Evolutionary conservation across 495 filamentous ascomycete species (phyloP), one percentile per base, ranked within the genome.

Genomic region (Tuber calosporum): DNA sequence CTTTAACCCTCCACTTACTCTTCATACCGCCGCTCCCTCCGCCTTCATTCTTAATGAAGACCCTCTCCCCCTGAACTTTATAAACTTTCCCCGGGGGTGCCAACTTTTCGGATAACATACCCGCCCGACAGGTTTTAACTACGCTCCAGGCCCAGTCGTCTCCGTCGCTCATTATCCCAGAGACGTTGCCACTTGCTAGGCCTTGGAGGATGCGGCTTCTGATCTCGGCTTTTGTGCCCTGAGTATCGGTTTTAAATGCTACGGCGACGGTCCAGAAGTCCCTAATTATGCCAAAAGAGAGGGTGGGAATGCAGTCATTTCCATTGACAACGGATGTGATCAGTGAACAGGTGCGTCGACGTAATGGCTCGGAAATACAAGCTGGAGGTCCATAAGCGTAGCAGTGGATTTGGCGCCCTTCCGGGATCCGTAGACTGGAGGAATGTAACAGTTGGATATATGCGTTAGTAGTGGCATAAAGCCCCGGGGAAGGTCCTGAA

Each of bases 311-410:
- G 67, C 93, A 82, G 79, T 94, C 91, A 75, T 88, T 86, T 34
- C 89, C 89, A 78, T 93, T 88, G 36, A 93, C 86, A 36, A 91
- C 85, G 15, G 89, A 92, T 7, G 91, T 94, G 68, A 94, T 89
- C 4, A 94, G 84, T 4, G 89, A 90, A n/a, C 90, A 85, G 0
- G 91, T 93, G 26, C 88, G 89, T 68, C 87, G 86, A 53, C 90
- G 87, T 6, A 94, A 85, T n/a, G 89, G 87, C 0, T 90, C 87
- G 1, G 90, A 93, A 84, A 93, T 87, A 66, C 88, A 89, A 3
- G 89, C 87, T 15, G 91, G 90, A 15, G 91, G 90, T 4, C 91
- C 91, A 79, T 91, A 94, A 45, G 91, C 90, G 82, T 91, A 94
- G 68, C 92, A 91, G 79, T 92, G 91, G 53, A 92, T 89, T 67